phyloP scores from a whole-genome alignment of 2,329 filamentous ascomycete species.

The Penicillium italicum region DNA sequence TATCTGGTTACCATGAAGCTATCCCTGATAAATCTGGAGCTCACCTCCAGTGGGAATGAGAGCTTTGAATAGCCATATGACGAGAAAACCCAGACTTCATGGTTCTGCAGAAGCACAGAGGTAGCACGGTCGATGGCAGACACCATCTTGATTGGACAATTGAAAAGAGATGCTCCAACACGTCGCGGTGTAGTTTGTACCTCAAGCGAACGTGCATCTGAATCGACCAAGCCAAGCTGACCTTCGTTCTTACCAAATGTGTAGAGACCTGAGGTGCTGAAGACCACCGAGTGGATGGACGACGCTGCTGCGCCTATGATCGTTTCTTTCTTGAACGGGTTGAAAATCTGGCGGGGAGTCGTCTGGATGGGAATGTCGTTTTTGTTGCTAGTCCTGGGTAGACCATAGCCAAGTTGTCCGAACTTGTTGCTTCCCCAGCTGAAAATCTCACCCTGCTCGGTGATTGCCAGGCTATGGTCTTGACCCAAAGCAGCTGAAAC shows the following conservation, averaged over 20 bases:
- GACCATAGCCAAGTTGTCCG: slow-evolving; percentile 79
- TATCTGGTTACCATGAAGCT: slow-evolving; percentile 64
- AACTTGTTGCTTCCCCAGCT: slow-evolving; percentile 89
- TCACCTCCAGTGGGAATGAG: slow-evolving; percentile 71
- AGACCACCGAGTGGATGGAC: slow-evolving; percentile 83
- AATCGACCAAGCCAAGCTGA: slow-evolving; percentile 89
- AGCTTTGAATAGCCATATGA: slow-evolving; percentile 95
- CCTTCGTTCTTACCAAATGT: slow-evolving; percentile 96
- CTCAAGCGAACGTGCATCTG: slow-evolving; percentile 86
- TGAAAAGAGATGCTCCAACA: slow-evolving; percentile 80
- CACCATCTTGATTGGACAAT: slow-evolving; percentile 68
- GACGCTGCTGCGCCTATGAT: slow-evolving; percentile 84
- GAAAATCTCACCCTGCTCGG: slow-evolving; percentile 82
- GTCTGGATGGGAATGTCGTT: slow-evolving; percentile 83
- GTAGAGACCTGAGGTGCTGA: slow-evolving; percentile 75
- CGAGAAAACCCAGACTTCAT: slow-evolving; percentile 88
- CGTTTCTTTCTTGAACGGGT: slow-evolving; percentile 79
- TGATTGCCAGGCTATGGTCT: slow-evolving; percentile 84
- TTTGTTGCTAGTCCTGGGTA: slow-evolving; percentile 60
- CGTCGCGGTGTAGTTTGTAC: slow-evolving; percentile 77
- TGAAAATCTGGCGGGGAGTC: slow-evolving; percentile 83
- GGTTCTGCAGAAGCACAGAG: slow-evolving; percentile 76
- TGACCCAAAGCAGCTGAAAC: slow-evolving; percentile 79
- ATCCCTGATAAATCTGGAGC: slow-evolving; percentile 64
- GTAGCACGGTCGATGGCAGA: slow-evolving; percentile 90